A percentile compares a stretch with the other conserved stretches of the same genome.
Evolutionary conservation across 2,329 filamentous ascomycete genomes (phyloP).

Genomic region (Nothophaeocryptopus gaeumannii): DNA sequence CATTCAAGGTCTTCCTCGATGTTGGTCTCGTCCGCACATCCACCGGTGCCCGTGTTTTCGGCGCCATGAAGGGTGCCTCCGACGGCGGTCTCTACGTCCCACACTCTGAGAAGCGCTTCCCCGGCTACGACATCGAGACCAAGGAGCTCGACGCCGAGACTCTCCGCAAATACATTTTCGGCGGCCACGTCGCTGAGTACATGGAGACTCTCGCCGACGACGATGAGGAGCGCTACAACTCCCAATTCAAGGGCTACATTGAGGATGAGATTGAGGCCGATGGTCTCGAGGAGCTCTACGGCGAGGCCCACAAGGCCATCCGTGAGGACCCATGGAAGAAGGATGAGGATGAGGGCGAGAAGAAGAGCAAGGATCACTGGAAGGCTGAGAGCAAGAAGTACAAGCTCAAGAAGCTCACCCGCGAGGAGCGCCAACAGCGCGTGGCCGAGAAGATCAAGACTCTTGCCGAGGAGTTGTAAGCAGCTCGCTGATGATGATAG

Average conservation of each 20-base stretch:
- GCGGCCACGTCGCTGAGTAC: constrained; percentile 98
- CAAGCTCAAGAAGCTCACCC: constrained; percentile 72
- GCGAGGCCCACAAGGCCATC: constrained; percentile 92
- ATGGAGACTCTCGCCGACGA: constrained; percentile 99
- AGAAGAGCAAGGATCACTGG: constrained; percentile 91
- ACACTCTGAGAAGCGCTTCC: constrained; percentile 99
- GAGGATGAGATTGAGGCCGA: constrained; percentile 96
- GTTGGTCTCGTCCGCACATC: constrained; percentile 96
- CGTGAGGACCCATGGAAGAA: constrained; percentile 98
- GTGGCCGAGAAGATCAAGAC: constrained; percentile 90
- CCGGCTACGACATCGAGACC: constrained; percentile 92
- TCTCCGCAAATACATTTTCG: constrained; percentile 99
- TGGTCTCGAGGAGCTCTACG: constrained; percentile 93
- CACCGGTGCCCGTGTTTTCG: constrained; percentile 97
- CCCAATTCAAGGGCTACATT: constrained; percentile 96
- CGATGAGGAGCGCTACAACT: constrained; percentile 99
- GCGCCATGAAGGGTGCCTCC: constrained; percentile 98
- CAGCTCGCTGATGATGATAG: background rate
- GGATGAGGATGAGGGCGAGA: constrained; percentile 67
- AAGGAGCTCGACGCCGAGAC: constrained; percentile 98
- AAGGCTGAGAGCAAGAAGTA: constrained; percentile 80
- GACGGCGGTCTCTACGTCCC: constrained; percentile 96
- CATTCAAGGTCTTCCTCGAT: constrained; percentile 99
- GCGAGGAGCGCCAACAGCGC: constrained; percentile 76
- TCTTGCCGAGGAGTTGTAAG: constrained; percentile 53